These are phyloP conservation scores for Yarrowia deformans DNA, from an alignment of 805 yeast genomes.

Conservation along the genomic window DNA sequence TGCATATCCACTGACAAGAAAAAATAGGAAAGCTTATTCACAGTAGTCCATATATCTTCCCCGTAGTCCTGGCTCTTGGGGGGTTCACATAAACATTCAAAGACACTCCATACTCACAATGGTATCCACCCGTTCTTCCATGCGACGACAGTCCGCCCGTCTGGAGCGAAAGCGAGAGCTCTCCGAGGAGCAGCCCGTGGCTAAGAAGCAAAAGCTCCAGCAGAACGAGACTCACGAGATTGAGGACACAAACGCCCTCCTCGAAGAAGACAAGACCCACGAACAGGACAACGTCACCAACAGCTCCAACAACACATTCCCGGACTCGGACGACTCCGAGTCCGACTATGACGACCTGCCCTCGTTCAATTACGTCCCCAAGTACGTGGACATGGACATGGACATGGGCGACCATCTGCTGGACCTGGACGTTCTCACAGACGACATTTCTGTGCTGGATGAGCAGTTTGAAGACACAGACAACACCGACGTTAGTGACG, in stretches of 20 bases:
- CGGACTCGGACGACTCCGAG: conserved; percentile 11
- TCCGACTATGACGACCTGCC: conserved; percentile 37
- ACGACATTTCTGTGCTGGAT: conserved; percentile 19
- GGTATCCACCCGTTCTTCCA: conserved; percentile 35
- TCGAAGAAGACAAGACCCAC: neutral
- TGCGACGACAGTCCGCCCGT: conserved; percentile 33
- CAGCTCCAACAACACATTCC: neutral
- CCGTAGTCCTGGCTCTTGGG: conserved; percentile 47
- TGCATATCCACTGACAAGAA: conserved; percentile 8
- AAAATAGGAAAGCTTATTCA: conserved; percentile 18
- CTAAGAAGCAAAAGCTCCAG: conserved; percentile 5
- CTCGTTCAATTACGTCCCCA: conserved; percentile 35
- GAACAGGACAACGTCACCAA: neutral
- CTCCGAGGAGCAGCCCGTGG: neutral
- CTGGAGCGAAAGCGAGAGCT: conserved; percentile 31
- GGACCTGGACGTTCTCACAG: conserved; percentile 24
- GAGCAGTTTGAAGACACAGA: conserved; percentile 5
- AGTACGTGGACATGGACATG: conserved; percentile 34
- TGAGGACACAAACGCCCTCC: neutral
- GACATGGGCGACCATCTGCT: conserved; percentile 20
- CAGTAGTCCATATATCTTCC: conserved; percentile 26
- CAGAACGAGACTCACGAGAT: neutral
- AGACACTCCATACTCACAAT: neutral
- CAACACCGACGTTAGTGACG: neutral
- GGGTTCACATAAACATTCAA: too few relatives aligned